These are phyloP conservation scores for Heterobasidion parviporum DNA, from an alignment of 1,284 basidiomycete species.

Conservation along the genomic window DNA sequence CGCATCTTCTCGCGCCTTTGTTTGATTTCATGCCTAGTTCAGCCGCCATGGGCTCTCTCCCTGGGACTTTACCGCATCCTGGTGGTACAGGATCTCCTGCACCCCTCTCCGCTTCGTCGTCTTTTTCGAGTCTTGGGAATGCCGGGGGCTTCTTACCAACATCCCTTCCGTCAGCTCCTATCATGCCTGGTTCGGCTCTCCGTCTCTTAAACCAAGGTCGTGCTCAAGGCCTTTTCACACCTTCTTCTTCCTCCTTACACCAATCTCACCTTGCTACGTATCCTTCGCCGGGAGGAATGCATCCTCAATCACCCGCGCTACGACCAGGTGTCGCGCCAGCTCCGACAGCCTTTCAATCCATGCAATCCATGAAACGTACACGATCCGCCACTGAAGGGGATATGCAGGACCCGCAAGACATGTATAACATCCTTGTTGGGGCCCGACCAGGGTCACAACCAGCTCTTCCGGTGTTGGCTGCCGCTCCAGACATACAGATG, in stretches of 20 bases:
- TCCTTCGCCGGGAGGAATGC: constrained; percentile 24
- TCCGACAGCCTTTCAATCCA: constrained; percentile 40
- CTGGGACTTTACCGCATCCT: constrained; percentile 29
- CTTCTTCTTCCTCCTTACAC: constrained; percentile 59
- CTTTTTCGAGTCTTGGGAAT: constrained; percentile 26
- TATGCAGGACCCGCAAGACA: constrained; percentile 7
- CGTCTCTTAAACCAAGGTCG: constrained; percentile 76
- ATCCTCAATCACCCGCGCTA: constrained; percentile 33
- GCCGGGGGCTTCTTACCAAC: constrained; percentile 40
- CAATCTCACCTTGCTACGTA: constrained; percentile 19
- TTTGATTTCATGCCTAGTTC: constrained; percentile 86
- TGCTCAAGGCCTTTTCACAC: constrained; percentile 78
- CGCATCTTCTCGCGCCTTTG: constrained; percentile 75
- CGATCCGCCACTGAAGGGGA: constrained; percentile 37
- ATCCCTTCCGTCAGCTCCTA: constrained; percentile 64
- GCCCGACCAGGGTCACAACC: constrained; percentile 19
- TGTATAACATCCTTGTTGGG: constrained; percentile 10
- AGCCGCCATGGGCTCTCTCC: constrained; percentile 53
- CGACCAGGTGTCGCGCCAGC: constrained; percentile 38
- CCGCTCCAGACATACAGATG: constrained; percentile 36
- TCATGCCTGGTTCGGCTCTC: constrained; percentile 74
- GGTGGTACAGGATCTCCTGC: constrained; percentile 39
- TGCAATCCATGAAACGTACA: constrained; percentile 35
- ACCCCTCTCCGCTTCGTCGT: constrained; percentile 45
- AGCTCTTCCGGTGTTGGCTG: constrained; percentile 22